These are phyloP conservation scores for Kluyveromyces siamensis DNA, from an alignment of 805 yeast genomes.

Conservation along the genomic window DNA sequence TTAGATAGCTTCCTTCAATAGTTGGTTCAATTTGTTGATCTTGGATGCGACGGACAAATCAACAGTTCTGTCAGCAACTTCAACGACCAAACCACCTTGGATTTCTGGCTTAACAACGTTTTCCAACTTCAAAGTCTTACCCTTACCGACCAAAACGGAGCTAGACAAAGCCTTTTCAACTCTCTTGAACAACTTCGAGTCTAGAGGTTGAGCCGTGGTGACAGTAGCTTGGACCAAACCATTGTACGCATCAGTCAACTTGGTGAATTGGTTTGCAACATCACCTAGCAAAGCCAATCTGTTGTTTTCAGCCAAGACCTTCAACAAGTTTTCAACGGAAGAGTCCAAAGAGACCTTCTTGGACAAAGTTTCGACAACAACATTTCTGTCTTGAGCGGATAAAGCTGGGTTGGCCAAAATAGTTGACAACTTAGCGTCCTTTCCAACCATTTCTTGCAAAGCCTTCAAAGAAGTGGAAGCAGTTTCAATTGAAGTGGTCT, in stretches of 20 bases:
- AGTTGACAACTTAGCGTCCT: conserved; percentile 54
- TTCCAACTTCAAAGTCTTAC: conserved; percentile 74
- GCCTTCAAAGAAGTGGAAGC: conserved; percentile 57
- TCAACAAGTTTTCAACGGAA: conserved; percentile 69
- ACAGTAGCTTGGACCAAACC: conserved; percentile 92
- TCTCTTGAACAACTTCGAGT: conserved; percentile 67
- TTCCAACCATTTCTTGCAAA: conserved; percentile 41
- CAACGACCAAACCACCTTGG: conserved; percentile 91
- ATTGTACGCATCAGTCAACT: conserved; percentile 78
- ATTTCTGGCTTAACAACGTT: conserved; percentile 84
- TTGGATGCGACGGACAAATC: conserved; percentile 82
- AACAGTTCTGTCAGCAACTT: conserved; percentile 94
- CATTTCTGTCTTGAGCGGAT: conserved; percentile 61
- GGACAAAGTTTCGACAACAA: conserved; percentile 54
- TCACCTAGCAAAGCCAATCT: conserved; percentile 64
- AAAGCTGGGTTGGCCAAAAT: conserved; percentile 78
- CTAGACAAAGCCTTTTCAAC: conserved; percentile 68
- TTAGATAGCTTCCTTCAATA: conserved; percentile 79
- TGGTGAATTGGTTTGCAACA: conserved; percentile 61
- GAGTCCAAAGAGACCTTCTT: conserved; percentile 47
- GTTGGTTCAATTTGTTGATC: conserved; percentile 82
- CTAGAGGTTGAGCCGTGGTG: conserved; percentile 80
- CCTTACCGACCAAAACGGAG: conserved; percentile 75
- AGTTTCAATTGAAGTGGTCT: conserved; percentile 65
- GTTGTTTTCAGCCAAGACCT: conserved; percentile 88